Conservation (phyloP, 2,329 filamentous ascomycete genomes). For the Dendryphion nanum region DNA sequence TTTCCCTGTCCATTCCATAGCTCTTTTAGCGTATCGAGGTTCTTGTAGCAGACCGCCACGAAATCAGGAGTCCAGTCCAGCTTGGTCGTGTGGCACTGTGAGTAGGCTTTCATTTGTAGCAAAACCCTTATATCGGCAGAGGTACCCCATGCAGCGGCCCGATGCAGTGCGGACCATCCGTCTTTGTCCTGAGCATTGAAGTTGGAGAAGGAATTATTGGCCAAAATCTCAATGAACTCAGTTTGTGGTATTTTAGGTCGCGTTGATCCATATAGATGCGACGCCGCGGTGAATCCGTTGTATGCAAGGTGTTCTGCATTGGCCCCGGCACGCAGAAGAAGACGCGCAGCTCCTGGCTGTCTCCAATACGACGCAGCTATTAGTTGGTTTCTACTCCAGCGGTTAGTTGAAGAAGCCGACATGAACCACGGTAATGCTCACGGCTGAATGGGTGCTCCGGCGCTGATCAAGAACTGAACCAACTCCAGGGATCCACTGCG, state of each 20-base stretch:
- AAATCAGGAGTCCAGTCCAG: constrained; percentile 8
- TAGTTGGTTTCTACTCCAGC: not conserved
- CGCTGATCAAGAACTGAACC: not conserved
- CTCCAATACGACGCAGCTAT: constrained; percentile 2
- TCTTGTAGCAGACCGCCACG: constrained; percentile 6
- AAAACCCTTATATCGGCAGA: not conserved
- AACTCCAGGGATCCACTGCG: not conserved
- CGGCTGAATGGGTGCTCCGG: not conserved
- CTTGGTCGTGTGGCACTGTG: not conserved
- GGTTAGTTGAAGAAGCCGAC: not conserved
- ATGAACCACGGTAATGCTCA: not conserved
- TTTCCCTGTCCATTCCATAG: constrained; percentile 1
- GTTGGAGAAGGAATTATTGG: constrained; percentile 6
- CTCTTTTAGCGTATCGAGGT: constrained; percentile 4
- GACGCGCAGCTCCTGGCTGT: constrained; percentile 5
- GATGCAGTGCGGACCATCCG: constrained; percentile 8
- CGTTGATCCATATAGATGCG: constrained; percentile 1
- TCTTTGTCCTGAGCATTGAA: constrained; percentile 6
- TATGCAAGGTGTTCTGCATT: constrained; percentile 3
- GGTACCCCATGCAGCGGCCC: constrained; percentile 7
- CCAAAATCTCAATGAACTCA: constrained; percentile 7
- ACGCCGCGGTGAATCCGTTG: constrained; percentile 4
- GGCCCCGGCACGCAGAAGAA: constrained; percentile 1
- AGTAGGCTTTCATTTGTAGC: not conserved
- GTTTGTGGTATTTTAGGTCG: constrained; percentile 1